Evolutionary conservation across 345 rosid genomes (phyloP).

Genomic region (Anacardium occidentale): DNA sequence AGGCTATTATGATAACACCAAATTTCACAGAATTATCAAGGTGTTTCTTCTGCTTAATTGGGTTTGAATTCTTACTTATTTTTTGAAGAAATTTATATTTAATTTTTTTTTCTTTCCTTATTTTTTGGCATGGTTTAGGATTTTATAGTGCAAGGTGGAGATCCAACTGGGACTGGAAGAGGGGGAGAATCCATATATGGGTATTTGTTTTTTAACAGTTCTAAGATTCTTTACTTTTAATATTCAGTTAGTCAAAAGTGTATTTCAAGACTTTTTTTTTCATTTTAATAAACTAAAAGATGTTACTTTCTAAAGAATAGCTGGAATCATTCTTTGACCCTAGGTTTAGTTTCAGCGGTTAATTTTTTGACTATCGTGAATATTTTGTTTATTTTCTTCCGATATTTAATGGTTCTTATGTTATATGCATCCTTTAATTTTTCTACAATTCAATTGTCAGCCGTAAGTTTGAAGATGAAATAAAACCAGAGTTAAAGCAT

Average conservation of each 20-base stretch:
- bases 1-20: slow-evolving; percentile 78
- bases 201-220: slow-evolving; percentile 31
- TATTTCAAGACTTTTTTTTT: background rate
- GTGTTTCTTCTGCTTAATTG: slow-evolving; percentile 28
- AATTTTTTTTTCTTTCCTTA: slow-evolving; percentile 11
- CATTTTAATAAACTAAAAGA: background rate
- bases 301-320: background rate
- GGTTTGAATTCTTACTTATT: background rate
- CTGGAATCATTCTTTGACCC: background rate
- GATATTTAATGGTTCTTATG: background rate
- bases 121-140: slow-evolving; percentile 45
- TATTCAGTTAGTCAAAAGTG: no score
- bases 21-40: slow-evolving; percentile 91
- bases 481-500: slow-evolving; percentile 78
- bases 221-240: background rate
- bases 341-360: background rate
- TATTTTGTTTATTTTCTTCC: background rate
- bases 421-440: background rate
- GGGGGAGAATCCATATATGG: slow-evolving; percentile 94
- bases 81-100: background rate
- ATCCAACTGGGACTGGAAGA: slow-evolving; percentile 96
- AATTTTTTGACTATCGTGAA: background rate
- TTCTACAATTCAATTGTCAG: slow-evolving; percentile 25
- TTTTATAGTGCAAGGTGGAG: slow-evolving; percentile 98
- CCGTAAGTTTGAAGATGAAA: slow-evolving; percentile 85